Percentiles rank a stretch among this genome's conserved stretches.
phyloP scores from a whole-genome alignment of 768 basidiomycete species.

The Tylopilus sp. region DNA sequence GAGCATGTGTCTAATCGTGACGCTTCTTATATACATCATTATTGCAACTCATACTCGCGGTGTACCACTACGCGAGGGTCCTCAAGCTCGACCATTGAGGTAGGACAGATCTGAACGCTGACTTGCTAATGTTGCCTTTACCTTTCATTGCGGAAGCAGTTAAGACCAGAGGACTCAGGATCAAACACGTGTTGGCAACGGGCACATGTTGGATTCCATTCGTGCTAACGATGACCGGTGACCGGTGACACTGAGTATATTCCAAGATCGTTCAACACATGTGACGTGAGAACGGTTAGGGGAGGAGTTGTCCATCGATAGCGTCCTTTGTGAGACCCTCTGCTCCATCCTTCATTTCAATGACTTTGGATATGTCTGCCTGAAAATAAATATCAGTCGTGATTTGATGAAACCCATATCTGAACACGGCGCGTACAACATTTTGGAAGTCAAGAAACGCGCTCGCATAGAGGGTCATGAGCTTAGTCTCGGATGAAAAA shows the following conservation, averaged over 20 bases:
- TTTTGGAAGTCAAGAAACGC: constrained; percentile 76
- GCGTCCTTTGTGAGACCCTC: constrained; percentile 74
- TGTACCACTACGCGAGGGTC: neutral
- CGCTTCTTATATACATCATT: constrained; percentile 1
- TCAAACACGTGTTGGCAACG: neutral
- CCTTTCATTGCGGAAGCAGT: neutral
- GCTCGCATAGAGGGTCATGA: constrained; percentile 81
- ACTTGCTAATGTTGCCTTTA: neutral
- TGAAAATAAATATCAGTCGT: constrained; percentile 26
- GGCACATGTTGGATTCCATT: neutral
- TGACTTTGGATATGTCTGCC: constrained; percentile 75
- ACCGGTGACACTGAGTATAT: too few species aligned
- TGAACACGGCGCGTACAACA: constrained; percentile 46
- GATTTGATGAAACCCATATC: neutral
- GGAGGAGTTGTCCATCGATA: constrained; percentile 58
- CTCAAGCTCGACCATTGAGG: neutral
- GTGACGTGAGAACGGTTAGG: constrained; percentile 2
- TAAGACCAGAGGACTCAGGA: neutral
- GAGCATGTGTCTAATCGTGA: constrained; percentile 15
- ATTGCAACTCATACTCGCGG: neutral
- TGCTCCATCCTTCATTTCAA: constrained; percentile 79
- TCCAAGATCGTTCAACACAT: neutral
- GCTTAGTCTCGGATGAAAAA: constrained; percentile 65
- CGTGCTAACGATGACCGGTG: too few species aligned
- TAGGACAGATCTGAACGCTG: neutral